These are phyloP conservation scores for maize (Zea mays) DNA, from an alignment of 176 grass and related monocot species.

Conservation along the genomic window DNA sequence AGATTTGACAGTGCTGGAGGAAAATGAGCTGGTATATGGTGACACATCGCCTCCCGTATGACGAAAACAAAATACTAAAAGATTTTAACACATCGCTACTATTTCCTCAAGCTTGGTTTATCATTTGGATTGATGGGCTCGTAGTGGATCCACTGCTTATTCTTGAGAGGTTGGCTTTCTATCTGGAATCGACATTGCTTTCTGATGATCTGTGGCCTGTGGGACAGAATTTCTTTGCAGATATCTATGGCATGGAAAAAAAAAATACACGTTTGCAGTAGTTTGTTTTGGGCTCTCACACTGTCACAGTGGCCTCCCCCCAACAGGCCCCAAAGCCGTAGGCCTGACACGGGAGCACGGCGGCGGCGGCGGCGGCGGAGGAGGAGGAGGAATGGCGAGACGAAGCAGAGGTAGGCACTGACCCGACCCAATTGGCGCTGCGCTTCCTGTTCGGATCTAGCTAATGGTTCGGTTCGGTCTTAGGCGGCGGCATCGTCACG, in stretches of 20 bases:
- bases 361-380: not conserved
- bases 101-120: constrained; percentile 89
- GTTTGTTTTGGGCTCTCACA: constrained; percentile 20
- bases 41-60: constrained; percentile 66
- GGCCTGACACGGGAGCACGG: not conserved
- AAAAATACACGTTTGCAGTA: constrained; percentile 68
- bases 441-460: not conserved
- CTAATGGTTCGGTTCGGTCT: not conserved
- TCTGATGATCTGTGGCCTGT: not conserved
- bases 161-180: constrained; percentile 73
- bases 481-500: constrained; percentile 36
- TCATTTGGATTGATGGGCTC: constrained; percentile 99
- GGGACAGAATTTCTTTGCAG: constrained; percentile 41
- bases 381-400: constrained; percentile 32
- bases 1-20: constrained; percentile 59
- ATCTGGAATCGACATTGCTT: not conserved
- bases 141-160: constrained; percentile 89
- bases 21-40: constrained; percentile 94
- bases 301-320: not conserved
- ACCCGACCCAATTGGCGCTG: not conserved
- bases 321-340: not conserved
- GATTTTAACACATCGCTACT: constrained; percentile 78
- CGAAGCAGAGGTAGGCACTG: constrained; percentile 51
- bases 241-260: constrained; percentile 76
- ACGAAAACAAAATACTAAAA: constrained; percentile 90